Conservation (phyloP, 2,329 filamentous ascomycete genomes). For the Diplodia sapinea region DNA sequence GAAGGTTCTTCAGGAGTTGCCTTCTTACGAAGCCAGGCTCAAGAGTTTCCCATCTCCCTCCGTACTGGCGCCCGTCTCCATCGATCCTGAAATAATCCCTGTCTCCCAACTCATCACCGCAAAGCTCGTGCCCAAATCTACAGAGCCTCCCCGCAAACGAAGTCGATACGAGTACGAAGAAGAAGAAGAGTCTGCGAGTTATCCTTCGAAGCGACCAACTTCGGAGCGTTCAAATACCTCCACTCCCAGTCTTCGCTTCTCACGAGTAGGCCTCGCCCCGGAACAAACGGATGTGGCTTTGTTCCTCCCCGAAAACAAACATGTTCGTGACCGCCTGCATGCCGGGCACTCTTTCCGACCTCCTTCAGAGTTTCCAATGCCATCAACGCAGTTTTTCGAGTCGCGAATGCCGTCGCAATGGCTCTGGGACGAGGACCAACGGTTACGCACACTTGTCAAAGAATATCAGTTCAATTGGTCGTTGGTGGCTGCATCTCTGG, state of each 20-base stretch:
- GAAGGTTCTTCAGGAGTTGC: conserved; percentile 78
- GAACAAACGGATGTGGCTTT: conserved; percentile 80
- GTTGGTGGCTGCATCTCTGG: conserved; percentile 81
- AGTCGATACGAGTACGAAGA: conserved; percentile 83
- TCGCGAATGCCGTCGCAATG: conserved; percentile 86
- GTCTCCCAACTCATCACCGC: conserved; percentile 87
- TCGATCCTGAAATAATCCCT: conserved; percentile 57
- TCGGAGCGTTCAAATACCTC: conserved; percentile 52
- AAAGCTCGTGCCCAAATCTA: conserved; percentile 72
- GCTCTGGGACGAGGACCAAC: conserved; percentile 88
- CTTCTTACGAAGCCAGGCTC: conserved; percentile 66
- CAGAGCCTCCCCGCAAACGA: conserved; percentile 72
- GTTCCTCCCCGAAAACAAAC: conserved; percentile 87
- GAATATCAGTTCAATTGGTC: conserved; percentile 99
- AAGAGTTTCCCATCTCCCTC: conserved; percentile 50
- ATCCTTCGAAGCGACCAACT: conserved; percentile 47
- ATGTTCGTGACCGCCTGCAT: conserved; percentile 86
- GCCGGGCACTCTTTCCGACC: conserved; percentile 92
- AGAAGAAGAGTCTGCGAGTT: conserved; percentile 62
- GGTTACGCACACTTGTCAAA: conserved; percentile 80
- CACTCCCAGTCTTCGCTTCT: conserved; percentile 48
- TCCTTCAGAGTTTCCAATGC: conserved; percentile 90
- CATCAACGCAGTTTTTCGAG: conserved; percentile 88
- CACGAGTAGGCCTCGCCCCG: conserved; percentile 63
- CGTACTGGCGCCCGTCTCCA: conserved; percentile 47